Evolutionary conservation across 371 early-diverging fungal genomes (phyloP).

Genomic region (Funneliformis caledonium): DNA sequence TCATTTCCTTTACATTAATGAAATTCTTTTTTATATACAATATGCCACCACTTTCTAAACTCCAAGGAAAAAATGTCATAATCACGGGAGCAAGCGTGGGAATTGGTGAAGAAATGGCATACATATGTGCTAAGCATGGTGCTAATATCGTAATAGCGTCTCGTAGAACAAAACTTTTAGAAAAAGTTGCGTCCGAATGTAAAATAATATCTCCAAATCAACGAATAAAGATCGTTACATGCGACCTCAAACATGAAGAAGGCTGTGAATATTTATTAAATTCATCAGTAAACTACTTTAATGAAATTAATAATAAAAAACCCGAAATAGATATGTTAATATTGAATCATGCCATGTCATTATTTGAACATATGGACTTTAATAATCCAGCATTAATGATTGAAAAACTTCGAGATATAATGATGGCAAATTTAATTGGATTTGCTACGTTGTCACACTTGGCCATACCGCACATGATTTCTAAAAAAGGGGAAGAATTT

Average conservation of each 20-base stretch:
- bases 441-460: conserved; percentile 14
- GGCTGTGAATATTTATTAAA: neutral
- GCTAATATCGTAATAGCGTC: conserved; percentile 17
- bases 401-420: neutral
- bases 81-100: conserved; percentile 19
- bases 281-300: neutral
- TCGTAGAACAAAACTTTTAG: conserved; percentile 9
- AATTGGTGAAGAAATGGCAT: conserved; percentile 20
- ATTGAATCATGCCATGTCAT: conserved; percentile 1
- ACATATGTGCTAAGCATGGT: neutral
- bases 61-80: conserved; percentile 22
- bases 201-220: neutral
- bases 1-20: neutral
- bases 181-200: conserved; percentile 4
- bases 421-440: conserved; percentile 1
- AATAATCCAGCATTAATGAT: neutral
- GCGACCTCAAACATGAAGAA: conserved; percentile 9
- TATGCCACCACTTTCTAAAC: neutral
- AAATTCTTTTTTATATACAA: neutral
- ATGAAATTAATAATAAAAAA: neutral
- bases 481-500: neutral
- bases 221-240: conserved; percentile 1
- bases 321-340: conserved; percentile 20
- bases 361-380: neutral
- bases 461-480: conserved; percentile 17